Base-by-base conservation (phyloP, 2,329 filamentous ascomycete species). In the Nemania abortiva region DNA sequence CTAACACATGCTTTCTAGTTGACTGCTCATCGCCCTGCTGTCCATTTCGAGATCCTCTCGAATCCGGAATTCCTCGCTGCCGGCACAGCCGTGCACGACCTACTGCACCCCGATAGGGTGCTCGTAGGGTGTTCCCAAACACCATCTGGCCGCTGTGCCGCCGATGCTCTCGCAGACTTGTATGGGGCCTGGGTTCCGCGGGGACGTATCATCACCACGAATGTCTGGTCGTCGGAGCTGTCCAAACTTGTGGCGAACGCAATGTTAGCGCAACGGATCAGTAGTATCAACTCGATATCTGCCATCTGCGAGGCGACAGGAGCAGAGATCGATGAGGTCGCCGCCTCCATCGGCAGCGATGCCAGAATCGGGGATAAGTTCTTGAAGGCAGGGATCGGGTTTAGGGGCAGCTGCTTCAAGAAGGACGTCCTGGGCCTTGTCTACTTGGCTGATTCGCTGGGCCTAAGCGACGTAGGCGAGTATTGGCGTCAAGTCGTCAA, bases 1-100 rank as follows among this genome's bases (percentile, higher is more conserved):
- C 54, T 52, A 15, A 57, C 20, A 20, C 4, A 18, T 18, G 24
- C 27, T n/a, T 29, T 34, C 13, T 45, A 89, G 87, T 83, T 90
- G 73, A 82, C 84, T 59, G 84, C 86, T 72, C 86, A 89, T 74
- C 87, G 88, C 13, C 90, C 90, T 0, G 87, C 86, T 20, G 84
- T 89, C 13, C 85, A 87, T 70, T 94, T 94, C 76, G 91, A 94
- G 77, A 89, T 95, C 64, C 86, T 95, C 29, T 94, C 91, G 54
- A 95, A 95, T 80, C 92, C 92, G 6, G 92, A 95, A 78, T 95
- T 95, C 77, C 83, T 95, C 52, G 90, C 92, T 29, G 92, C 92
- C 72, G 92, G 92, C 61, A 93, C 91, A 3, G 92, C 92, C 3
- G 87, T 95, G 70, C 83, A 87, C 54, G 90, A 95, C 77, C 84